Evolutionary conservation across 352 stramenopile genomes (phyloP), one percentile per base, ranked within the genome.

Genomic region (Peronospora farinosa): DNA sequence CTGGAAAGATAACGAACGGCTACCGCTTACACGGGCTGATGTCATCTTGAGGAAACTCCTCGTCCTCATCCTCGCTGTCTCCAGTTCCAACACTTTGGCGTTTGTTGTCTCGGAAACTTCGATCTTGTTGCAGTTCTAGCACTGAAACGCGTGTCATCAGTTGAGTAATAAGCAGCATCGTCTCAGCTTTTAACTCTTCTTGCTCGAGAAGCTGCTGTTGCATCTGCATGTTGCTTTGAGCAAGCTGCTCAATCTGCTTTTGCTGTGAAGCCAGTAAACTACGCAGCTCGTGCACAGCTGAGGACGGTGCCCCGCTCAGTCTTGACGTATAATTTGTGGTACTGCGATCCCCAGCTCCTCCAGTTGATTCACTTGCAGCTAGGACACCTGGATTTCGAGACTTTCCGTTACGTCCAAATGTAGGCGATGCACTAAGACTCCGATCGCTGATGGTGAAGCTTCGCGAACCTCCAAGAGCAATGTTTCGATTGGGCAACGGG

Each of bases 91-190:
- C 44, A 32, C 62, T 69, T 3, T 57, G 62, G 8, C 53, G 57
- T 38, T 66, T 72, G 55, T n/a, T 69, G 31, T 25, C 65, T 12
- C 11, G 32, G 28, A 49, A 59, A 32, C n/a, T 65, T 37, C 48
- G 53, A 15, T 73, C 59, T 30, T 72, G 70, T 30, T 82, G 64
- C 30, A 92, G 49, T 40, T 92, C 81, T 16, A 92, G 71, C 51
- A 85, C 53, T 16, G 81, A 90, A 25, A 92, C 76, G 40, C 81
- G 78, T 19, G 78, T 92, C 78, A 92, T 89, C 49, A 92, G 63
- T 51, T 92, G 76, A 40, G 76, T 92, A 53, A 92, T 86, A 7
- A 92, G 60, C 23, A 88, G 71, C 71, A 81, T 90, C 44, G 81
- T 92, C 63, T 89, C 81, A 56, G 81, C 77, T 57, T 88, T 88